phyloP scores from a whole-genome alignment of 2,329 filamentous ascomycete species.

The Pseudogymnoascus sp. region DNA sequence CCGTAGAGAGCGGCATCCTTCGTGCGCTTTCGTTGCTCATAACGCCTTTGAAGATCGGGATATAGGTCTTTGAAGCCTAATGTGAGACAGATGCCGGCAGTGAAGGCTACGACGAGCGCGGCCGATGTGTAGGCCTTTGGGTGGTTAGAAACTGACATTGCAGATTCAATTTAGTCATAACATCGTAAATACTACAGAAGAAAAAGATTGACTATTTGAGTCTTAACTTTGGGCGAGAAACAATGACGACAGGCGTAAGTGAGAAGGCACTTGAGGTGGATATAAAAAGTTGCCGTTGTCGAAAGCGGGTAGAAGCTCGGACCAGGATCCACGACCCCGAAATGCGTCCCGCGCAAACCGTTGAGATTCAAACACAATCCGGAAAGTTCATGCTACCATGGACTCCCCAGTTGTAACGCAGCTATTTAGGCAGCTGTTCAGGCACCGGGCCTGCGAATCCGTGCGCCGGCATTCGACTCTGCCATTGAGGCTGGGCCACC shows the following conservation, averaged over 20 bases:
- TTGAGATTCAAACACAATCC: constrained; percentile 11
- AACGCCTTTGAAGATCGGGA: constrained; percentile 60
- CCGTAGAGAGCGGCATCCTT: constrained; percentile 13
- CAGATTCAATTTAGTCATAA: constrained; percentile 16
- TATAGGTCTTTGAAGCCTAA: constrained; percentile 74
- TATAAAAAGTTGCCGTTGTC: constrained; percentile 16
- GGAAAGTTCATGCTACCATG: constrained; percentile 43
- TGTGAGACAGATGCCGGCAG: constrained; percentile 67
- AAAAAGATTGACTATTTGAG: not conserved
- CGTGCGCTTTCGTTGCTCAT: constrained; percentile 38
- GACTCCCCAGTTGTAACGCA: constrained; percentile 70
- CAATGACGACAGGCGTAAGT: constrained; percentile 12
- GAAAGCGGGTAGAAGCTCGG: constrained; percentile 12
- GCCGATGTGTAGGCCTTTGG: constrained; percentile 54
- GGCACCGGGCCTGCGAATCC: constrained; percentile 57
- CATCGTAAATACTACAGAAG: constrained; percentile 7
- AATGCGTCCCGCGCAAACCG: constrained; percentile 9
- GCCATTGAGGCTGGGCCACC: constrained; percentile 25
- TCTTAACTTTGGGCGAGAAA: not conserved
- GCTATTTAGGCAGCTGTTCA: constrained; percentile 79
- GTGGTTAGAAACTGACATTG: constrained; percentile 53
- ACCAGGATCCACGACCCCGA: constrained; percentile 1
- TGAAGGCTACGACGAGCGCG: constrained; percentile 62
- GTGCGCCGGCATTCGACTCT: constrained; percentile 32
- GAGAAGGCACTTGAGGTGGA: constrained; percentile 13